Evolutionary conservation across 495 filamentous ascomycete genomes (phyloP).

Genomic region (Rusavskia elegans): DNA sequence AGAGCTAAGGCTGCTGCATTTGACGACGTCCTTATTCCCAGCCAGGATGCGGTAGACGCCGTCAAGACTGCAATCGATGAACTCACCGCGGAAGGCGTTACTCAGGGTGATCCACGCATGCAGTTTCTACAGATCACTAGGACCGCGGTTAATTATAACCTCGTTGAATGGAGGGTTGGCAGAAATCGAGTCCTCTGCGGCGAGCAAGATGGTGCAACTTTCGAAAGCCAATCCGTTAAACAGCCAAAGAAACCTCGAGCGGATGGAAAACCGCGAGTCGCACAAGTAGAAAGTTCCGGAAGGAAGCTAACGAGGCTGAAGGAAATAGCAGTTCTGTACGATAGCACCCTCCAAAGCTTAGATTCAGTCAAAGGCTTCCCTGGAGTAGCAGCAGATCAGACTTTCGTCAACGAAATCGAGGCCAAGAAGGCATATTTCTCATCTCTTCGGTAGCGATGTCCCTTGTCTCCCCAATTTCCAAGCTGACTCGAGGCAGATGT

Average conservation of each 20-base stretch:
- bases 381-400: conserved; percentile 75
- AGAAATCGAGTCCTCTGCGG: conserved; percentile 82
- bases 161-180: conserved; percentile 89
- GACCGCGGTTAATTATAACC: conserved; percentile 80
- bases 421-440: conserved; percentile 72
- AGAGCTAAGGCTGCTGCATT: conserved; percentile 64
- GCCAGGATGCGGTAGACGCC: conserved; percentile 87
- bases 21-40: conserved; percentile 76
- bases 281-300: conserved; percentile 35
- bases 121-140: conserved; percentile 85
- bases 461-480: neutral
- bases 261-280: conserved; percentile 36
- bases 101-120: conserved; percentile 74
- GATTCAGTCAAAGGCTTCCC: conserved; percentile 81
- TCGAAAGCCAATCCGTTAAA: conserved; percentile 35
- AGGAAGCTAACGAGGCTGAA: conserved; percentile 64
- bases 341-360: conserved; percentile 74
- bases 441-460: conserved; percentile 52
- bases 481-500: conserved; percentile 35
- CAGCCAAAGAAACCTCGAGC: conserved; percentile 32
- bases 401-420: conserved; percentile 58
- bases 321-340: conserved; percentile 84
- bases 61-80: conserved; percentile 90
- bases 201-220: conserved; percentile 51
- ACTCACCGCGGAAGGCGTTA: conserved; percentile 61